Evolutionary conservation across 805 yeast genomes (phyloP), one percentile per base, ranked within the genome.

Genomic region (Torulaspora delbrueckii): DNA sequence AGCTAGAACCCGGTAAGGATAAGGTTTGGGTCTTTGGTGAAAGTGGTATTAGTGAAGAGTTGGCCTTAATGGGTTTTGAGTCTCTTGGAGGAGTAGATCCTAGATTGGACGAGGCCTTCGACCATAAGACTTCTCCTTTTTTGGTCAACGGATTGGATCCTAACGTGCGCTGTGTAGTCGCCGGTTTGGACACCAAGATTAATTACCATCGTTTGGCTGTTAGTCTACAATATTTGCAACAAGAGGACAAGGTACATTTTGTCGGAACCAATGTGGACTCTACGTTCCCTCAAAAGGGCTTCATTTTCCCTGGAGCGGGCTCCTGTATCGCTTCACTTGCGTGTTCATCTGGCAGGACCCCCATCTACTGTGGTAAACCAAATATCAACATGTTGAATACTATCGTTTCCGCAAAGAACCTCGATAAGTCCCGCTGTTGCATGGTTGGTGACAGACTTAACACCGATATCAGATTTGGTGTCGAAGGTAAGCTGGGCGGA

Each of bases 391-490:
- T 93, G 96, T 77, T 93, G 82, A 86, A 87, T 60, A 82, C 95
- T 16, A 86, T 93, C 62, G 78, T 82, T 51, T 85, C 85, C 3
- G 79, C 81, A 28, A 75, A 72, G 51, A 65, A 76, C 14, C 70
- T 79, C 27, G 80, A 80, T 42, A 77, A 79, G 42, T 53, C 68
- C 3, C 74, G 78, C 47, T 82, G 95, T 9, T 75, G 91, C 53
- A 93, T 93, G 98, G 79, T 93, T 47, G 99, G 99, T 16, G 99
- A 93, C 63, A 75, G 99, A 54, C 72, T 93, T 48, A 91, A 93
- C 65, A 93, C 99, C 0, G 99, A 93, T 59, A 91, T 93, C 82
- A 78, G 77, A 60, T 93, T 93, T 65, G 99, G 98, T 36, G 73
- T 78, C 45, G 82, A 81, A 47, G 96, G 96, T 43, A 93, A 93